phyloP scores from a whole-genome alignment of 2,329 filamentous ascomycete genomes.

The Fusarium illudens region DNA sequence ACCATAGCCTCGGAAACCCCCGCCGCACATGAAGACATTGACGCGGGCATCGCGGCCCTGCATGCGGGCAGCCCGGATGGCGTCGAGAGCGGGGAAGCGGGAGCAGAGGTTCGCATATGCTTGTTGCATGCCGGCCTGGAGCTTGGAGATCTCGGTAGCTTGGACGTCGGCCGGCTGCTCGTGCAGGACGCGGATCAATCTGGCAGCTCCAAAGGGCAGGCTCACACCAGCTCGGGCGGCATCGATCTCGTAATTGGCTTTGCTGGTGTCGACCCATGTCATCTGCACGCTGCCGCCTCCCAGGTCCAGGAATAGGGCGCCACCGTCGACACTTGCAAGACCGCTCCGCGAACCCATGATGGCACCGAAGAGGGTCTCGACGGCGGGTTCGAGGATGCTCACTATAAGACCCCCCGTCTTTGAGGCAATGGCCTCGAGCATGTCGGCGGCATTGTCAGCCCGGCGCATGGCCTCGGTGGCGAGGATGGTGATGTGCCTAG shows the following conservation, averaged over 20 bases:
- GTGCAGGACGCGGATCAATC: slow-evolving; percentile 60
- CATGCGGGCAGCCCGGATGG: slow-evolving; percentile 49
- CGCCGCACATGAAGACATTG: slow-evolving; percentile 85
- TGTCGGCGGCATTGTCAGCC: slow-evolving; percentile 75
- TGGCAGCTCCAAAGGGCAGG: slow-evolving; percentile 69
- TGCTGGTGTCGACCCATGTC: slow-evolving; percentile 66
- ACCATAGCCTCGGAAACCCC: slow-evolving; percentile 90
- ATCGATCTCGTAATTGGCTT: slow-evolving; percentile 57
- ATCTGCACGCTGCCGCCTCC: slow-evolving; percentile 77
- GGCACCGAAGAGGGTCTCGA: slow-evolving; percentile 84
- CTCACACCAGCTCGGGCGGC: slow-evolving; percentile 65
- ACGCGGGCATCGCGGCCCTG: slow-evolving; percentile 54
- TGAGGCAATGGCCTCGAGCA: slow-evolving; percentile 70
- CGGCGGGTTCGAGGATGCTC: slow-evolving; percentile 76
- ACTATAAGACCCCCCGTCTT: slow-evolving; percentile 72
- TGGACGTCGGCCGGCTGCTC: slow-evolving; percentile 51
- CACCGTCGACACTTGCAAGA: slow-evolving; percentile 65
- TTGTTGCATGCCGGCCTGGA: slow-evolving; percentile 64
- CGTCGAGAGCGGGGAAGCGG: slow-evolving; percentile 59
- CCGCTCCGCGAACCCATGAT: slow-evolving; percentile 80
- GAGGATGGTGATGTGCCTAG: slow-evolving; percentile 73
- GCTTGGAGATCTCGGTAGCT: slow-evolving; percentile 59
- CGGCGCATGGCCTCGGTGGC: slow-evolving; percentile 91
- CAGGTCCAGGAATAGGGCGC: slow-evolving; percentile 85
- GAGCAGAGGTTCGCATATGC: slow-evolving; percentile 65